Percentiles rank a stretch among this genome's conserved stretches.
Evolutionary conservation across 2,329 filamentous ascomycete genomes (phyloP).

Genomic region (Xylaria sp.): DNA sequence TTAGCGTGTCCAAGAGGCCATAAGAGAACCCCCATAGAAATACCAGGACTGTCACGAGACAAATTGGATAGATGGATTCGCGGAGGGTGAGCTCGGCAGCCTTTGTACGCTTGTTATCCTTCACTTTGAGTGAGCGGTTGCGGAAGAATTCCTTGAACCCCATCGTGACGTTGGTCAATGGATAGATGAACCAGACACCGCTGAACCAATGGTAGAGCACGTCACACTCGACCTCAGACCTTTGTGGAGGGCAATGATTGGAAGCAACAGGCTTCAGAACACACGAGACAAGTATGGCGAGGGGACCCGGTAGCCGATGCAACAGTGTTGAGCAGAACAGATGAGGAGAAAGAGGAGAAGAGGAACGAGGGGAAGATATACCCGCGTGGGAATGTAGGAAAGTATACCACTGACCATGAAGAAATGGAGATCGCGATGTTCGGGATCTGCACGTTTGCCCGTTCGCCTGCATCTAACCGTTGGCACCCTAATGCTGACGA

Average conservation of each 20-base stretch:
- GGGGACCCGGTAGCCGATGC: slow-evolving; percentile 9
- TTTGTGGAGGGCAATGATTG: not conserved
- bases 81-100: slow-evolving; percentile 69
- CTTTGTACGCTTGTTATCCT: slow-evolving; percentile 53
- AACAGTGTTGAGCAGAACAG: slow-evolving; percentile 8
- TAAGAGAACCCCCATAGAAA: slow-evolving; percentile 67
- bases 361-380: not conserved
- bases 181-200: not conserved
- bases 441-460: slow-evolving; percentile 7
- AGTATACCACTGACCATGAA: not conserved
- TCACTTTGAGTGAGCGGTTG: slow-evolving; percentile 47
- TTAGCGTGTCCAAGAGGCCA: slow-evolving; percentile 59
- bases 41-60: slow-evolving; percentile 69
- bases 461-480: slow-evolving; percentile 1
- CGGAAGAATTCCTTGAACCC: slow-evolving; percentile 52
- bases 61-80: slow-evolving; percentile 70
- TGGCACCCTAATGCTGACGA: not conserved
- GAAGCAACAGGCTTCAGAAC: too few species aligned
- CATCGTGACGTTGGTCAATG: slow-evolving; percentile 42
- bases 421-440: not conserved
- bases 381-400: not conserved
- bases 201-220: not conserved
- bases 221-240: not conserved
- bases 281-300: not conserved
- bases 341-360: slow-evolving; percentile 23